phyloP scores from a whole-genome alignment of 495 filamentous ascomycete species.

The Aspergillus coremiiformis region DNA sequence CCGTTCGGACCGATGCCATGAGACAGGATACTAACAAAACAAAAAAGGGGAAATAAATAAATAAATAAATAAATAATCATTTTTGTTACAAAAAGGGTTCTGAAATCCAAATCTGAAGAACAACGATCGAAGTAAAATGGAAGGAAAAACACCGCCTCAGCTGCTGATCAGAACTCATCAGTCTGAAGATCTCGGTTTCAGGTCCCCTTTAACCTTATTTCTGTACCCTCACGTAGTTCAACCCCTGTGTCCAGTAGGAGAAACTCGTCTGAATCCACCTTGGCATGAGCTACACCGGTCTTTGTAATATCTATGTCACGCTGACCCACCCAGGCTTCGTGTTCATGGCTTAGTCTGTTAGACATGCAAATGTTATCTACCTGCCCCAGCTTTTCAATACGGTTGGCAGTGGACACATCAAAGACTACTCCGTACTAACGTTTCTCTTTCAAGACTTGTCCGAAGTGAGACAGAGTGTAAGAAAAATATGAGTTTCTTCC shows the following conservation, averaged over 20 bases:
- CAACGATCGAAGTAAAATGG: neutral
- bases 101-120: no score
- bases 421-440: neutral
- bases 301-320: neutral
- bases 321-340: neutral
- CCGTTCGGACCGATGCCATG: no score
- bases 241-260: neutral
- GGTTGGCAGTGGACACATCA: neutral
- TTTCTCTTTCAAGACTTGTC: neutral
- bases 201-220: neutral
- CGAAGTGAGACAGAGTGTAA: neutral
- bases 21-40: no score
- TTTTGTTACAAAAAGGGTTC: no score
- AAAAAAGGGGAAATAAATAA: no score
- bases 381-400: neutral
- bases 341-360: neutral
- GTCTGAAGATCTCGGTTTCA: neutral
- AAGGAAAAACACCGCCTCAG: neutral
- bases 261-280: neutral
- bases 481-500: neutral
- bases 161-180: neutral
- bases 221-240: neutral
- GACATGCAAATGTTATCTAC: neutral
- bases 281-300: neutral
- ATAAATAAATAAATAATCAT: no score